Base-by-base conservation (phyloP, 2,329 filamentous ascomycete genomes). In the Aureobasidium sp. region DNA sequence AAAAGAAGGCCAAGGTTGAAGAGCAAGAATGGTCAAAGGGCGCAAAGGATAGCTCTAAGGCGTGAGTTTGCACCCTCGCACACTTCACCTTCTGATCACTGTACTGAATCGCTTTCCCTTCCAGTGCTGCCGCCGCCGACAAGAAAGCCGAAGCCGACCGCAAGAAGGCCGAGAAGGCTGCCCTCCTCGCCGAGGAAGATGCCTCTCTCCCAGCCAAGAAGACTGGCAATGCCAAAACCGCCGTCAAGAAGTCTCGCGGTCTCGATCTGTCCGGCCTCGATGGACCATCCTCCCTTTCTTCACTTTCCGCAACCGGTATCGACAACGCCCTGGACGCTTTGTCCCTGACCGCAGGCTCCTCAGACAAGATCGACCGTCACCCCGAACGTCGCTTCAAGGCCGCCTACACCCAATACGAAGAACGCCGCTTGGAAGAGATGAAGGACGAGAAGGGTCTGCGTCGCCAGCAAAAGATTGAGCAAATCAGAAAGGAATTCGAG, bases 301-400 rank as follows among this genome's bases (percentile, higher is more conserved):
- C 89, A 0, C 82, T 97, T 69, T 92, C 88, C 73, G 92, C 91
- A 3, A 83, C 88, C 0, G 91, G 91, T 70, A 96, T 99, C 74
- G 92, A 97, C 74, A 93, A 97, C 70, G 91, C 91, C 0, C 84
- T 97, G 54, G 92, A 97, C 69, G 91, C 91, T 3, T 83, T 97
- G 32, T 86, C 85, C 2, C 75, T 97, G 58, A 84, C 84, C 3
- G 54, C 82, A 11, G 80, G 82, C 16, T 80, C 81, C 25, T 41
- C 32, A 29, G 76, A 83, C 63, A 91, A 94, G 79, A 75, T 99
- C 63, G 94, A 99, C 72, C 83, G 86, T 59, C 92, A 97, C 72
- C 92, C 94, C 0, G 91, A 97, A 79, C 81, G 90, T 63, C 81
- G 94, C 58, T 94, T 87, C 79, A 90, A 91, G 74, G 91, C 92